Percentiles rank a stretch among this genome's conserved stretches.
phyloP scores from a whole-genome alignment of 495 filamentous ascomycete genomes.

The Penicillium cosmopolitanum region DNA sequence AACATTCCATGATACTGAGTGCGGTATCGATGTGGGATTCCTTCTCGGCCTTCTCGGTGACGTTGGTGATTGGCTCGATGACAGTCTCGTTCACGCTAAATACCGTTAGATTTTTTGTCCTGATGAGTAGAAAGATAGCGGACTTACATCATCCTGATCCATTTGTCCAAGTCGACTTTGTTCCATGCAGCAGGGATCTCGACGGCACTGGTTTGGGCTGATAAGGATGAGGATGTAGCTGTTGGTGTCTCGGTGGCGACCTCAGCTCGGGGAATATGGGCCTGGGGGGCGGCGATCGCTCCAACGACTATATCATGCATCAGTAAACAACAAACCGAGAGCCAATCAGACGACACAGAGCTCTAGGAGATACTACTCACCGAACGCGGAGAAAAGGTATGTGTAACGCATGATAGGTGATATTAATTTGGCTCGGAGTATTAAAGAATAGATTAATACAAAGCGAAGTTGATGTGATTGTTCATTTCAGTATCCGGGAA shows the following conservation, averaged over 20 bases:
- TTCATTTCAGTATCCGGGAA: neutral
- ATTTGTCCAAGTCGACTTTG: neutral
- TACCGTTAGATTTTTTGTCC: neutral
- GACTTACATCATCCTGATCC: neutral
- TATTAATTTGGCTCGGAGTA: neutral
- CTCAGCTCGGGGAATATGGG: neutral
- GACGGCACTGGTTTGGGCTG: neutral
- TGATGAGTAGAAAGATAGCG: neutral
- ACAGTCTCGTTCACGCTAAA: neutral
- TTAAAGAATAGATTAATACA: neutral
- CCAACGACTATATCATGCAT: neutral
- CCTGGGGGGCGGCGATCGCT: neutral
- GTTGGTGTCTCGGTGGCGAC: neutral
- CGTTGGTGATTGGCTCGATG: neutral
- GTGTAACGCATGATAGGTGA: neutral
- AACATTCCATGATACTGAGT: conserved; percentile 3
- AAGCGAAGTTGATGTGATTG: neutral
- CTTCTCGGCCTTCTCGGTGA: neutral
- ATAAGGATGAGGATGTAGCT: neutral
- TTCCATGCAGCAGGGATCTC: neutral
- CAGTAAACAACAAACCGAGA: neutral
- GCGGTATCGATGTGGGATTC: neutral
- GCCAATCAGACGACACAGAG: neutral
- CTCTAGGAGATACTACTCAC: neutral
- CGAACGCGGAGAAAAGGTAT: neutral